Evolutionary conservation across 352 stramenopile species (phyloP).

Genomic region (Pythium dissimile): DNA sequence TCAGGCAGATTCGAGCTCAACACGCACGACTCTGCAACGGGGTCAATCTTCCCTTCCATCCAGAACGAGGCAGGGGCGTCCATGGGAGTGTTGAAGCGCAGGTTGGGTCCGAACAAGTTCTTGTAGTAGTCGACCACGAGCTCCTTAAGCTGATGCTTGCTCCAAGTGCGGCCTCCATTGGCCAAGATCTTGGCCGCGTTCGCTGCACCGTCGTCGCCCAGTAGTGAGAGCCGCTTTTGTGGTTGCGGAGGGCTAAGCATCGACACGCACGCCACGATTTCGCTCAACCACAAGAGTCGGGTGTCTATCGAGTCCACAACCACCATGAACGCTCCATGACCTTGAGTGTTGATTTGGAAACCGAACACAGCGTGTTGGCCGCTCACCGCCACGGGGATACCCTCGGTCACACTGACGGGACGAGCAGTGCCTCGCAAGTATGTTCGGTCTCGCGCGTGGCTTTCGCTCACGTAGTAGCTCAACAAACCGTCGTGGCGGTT

Average conservation of each 20-base stretch:
- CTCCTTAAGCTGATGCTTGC: conserved; percentile 72
- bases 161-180: conserved; percentile 33
- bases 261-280: conserved; percentile 62
- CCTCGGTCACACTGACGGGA: conserved; percentile 77
- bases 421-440: conserved; percentile 76
- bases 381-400: conserved; percentile 61
- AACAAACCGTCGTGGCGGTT: conserved; percentile 68
- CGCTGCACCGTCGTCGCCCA: conserved; percentile 32
- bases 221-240: conserved; percentile 56
- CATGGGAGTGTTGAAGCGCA: conserved; percentile 78
- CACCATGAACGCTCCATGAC: conserved; percentile 81
- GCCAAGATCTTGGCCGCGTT: not conserved
- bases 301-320: conserved; percentile 84
- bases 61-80: conserved; percentile 76
- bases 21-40: conserved; percentile 63
- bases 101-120: conserved; percentile 68
- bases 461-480: conserved; percentile 86
- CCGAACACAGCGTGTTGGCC: conserved; percentile 75
- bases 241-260: conserved; percentile 29
- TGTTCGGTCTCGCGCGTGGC: conserved; percentile 82
- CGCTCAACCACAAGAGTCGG: conserved; percentile 74
- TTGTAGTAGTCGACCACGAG: conserved; percentile 77
- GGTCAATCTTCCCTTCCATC: conserved; percentile 84
- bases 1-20: conserved; percentile 84
- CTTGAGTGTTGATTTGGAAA: conserved; percentile 87